Evolutionary conservation across 2,329 filamentous ascomycete species (phyloP), one percentile per base, ranked within the genome.

Genomic region (Colletotrichum sojae): DNA sequence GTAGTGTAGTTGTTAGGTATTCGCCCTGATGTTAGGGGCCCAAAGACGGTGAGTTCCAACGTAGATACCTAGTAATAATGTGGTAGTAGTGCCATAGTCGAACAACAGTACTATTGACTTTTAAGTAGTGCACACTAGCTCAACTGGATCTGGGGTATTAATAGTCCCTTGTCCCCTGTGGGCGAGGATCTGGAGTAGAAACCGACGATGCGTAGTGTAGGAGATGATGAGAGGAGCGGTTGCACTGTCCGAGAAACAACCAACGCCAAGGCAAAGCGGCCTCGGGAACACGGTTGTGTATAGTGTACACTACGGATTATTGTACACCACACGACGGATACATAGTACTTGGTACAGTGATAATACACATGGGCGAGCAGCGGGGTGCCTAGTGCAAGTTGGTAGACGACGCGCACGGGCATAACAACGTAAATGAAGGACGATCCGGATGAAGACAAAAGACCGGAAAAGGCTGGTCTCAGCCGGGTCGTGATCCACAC

Each of bases 211-310:
- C 36, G 20, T 45, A 20, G 15, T 13, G 43, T 18, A 20, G 18
- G 45, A 20, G 10, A 52, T 39, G 22, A 51, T 36, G 31, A 25
- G 59, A 46, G 64, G 63, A 64, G 64, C 45, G 31, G 18, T 20
- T 25, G 16, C 18, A n/a, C 60, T 27, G 46, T 20, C 36, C 20
- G 18, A 63, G 52, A 63, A 63, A 57, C 59, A 51, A 63, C 20
- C 59, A 56, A 57, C 20, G 45, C 45, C 64, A 57, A 67, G 64
- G 31, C 31, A 22, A 27, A 46, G 20, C 55, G 39, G 36, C 64
- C 31, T 46, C 31, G 52, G 36, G 40, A 56, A 39, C 22, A 4
- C 22, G 22, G 4, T 4, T 25, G 22, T 25, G 22, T 25, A 4
- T 25, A 25, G 22, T 25, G 22, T 25, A 25, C 22, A 25, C 22